These are phyloP conservation scores for Oleoguttula mirabilis DNA, from an alignment of 495 filamentous ascomycete species.

Conservation along the genomic window DNA sequence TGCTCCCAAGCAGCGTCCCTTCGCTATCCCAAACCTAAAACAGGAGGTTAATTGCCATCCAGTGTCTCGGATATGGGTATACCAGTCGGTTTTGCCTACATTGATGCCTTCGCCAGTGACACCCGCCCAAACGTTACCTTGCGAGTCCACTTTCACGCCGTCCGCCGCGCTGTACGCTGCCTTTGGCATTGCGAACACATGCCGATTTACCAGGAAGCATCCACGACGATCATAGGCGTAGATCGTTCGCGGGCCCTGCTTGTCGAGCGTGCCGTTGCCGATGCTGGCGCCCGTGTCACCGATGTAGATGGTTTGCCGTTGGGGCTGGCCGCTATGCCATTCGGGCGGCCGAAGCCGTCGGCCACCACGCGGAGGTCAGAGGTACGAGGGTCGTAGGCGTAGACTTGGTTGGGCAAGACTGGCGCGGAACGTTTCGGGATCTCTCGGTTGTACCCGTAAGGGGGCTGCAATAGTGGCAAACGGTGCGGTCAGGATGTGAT, in stretches of 20 bases:
- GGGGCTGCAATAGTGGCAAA: too few relatives aligned
- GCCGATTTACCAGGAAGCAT: not conserved
- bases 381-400: not conserved
- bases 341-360: conserved; percentile 1
- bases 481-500: too few relatives aligned
- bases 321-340: conserved; percentile 2
- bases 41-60: too few relatives aligned
- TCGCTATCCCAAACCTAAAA: conserved; percentile 1
- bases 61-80: too few relatives aligned
- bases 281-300: conserved; percentile 1
- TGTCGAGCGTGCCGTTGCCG: not conserved
- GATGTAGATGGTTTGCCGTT: conserved; percentile 8
- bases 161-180: not conserved
- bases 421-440: too few relatives aligned
- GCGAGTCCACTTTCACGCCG: conserved; percentile 2
- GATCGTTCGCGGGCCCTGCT: conserved; percentile 2
- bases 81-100: too few relatives aligned
- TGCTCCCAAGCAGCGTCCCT: not conserved
- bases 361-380: conserved; percentile 1
- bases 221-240: conserved; percentile 3
- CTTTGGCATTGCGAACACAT: conserved; percentile 3
- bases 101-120: not conserved
- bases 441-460: not conserved
- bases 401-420: conserved; percentile 5
- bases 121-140: conserved; percentile 4